Conservation (phyloP, 2,329 filamentous ascomycete genomes). For the Aphanoascus verrucosus region DNA sequence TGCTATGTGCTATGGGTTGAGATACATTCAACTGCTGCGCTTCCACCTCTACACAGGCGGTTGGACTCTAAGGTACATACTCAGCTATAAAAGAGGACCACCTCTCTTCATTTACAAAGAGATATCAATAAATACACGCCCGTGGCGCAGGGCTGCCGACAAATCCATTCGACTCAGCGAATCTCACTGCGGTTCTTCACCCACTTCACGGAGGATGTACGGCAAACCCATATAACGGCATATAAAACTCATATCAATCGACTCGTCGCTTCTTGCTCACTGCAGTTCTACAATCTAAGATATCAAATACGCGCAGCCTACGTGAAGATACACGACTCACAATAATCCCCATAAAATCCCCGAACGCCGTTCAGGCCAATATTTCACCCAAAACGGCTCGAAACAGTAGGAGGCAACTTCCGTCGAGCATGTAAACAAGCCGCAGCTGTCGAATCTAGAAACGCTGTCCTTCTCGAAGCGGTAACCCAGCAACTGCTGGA, state of each 20-base stretch:
- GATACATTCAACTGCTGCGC: no score
- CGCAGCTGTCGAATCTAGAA: neutral
- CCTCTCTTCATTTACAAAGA: no score
- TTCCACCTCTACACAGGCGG: no score
- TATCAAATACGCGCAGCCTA: conserved; percentile 9
- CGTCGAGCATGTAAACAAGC: neutral
- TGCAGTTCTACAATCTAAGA: neutral
- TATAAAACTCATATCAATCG: conserved; percentile 7
- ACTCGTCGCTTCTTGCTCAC: conserved; percentile 5
- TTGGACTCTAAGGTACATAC: no score
- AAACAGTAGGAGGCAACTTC: conserved; percentile 13
- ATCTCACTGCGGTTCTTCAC: no score
- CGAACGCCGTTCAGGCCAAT: neutral
- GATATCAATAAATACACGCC: no score
- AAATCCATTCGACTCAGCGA: no score
- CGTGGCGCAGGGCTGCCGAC: no score
- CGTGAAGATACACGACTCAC: conserved; percentile 1
- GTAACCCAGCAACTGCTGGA: neutral
- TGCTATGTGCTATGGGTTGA: no score
- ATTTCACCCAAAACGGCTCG: conserved; percentile 5
- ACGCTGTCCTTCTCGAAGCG: conserved; percentile 3
- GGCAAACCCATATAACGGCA: neutral
- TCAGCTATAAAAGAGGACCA: no score
- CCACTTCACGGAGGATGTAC: neutral
- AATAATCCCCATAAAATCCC: neutral